Conservation (phyloP, 106 monocot species). For the Allium sativum region DNA sequence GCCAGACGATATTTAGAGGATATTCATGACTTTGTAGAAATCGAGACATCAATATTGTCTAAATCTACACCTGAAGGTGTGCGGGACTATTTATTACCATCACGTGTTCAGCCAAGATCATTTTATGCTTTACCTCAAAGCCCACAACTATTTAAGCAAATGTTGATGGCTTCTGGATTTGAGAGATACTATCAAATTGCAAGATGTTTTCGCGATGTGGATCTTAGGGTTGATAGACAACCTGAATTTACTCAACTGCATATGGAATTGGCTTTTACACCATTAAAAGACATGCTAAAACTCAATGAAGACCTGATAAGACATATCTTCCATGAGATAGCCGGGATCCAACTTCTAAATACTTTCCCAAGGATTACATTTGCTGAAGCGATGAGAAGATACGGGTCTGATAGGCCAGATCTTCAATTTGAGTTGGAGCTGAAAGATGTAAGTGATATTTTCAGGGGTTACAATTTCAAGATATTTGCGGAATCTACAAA, state of each 20-base stretch:
- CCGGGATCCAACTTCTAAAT: slow-evolving; percentile 61
- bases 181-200: slow-evolving; percentile 94
- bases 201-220: slow-evolving; percentile 99
- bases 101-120: slow-evolving; percentile 86
- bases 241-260: slow-evolving; percentile 97
- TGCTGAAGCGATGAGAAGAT: slow-evolving; percentile 76
- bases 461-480: slow-evolving; percentile 59
- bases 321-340: slow-evolving; percentile 78
- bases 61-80: slow-evolving; percentile 97
- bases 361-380: slow-evolving; percentile 92
- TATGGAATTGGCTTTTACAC: slow-evolving; percentile 97
- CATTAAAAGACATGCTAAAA: slow-evolving; percentile 84
- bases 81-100: slow-evolving; percentile 96
- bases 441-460: slow-evolving; percentile 66
- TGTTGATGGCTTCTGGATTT: slow-evolving; percentile 95
- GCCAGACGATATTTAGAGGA: slow-evolving; percentile 82
- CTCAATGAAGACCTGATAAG: slow-evolving; percentile 89
- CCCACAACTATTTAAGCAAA: slow-evolving; percentile 98
- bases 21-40: slow-evolving; percentile 81
- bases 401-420: slow-evolving; percentile 92
- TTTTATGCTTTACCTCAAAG: slow-evolving; percentile 56
- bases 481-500: slow-evolving; percentile 75
- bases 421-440: slow-evolving; percentile 79
- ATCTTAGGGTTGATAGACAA: slow-evolving; percentile 93
- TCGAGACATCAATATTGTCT: slow-evolving; percentile 87